Evolutionary conservation across 192 early-diverging fungal species (phyloP).

Genomic region (Linnemannia elongata): DNA sequence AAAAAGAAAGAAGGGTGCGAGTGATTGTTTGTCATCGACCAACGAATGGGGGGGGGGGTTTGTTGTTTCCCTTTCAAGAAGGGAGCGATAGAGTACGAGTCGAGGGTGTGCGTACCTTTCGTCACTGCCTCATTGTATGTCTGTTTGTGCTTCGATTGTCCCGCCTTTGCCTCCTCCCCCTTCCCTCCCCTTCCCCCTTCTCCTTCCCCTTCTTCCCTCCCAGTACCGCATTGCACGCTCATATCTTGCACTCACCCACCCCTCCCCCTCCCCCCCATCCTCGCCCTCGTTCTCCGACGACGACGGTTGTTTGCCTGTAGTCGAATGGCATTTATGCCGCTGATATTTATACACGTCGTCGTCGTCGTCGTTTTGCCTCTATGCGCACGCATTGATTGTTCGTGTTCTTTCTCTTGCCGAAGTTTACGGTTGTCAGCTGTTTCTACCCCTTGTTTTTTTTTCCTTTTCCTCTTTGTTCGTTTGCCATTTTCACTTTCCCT

Average conservation of each 20-base stretch:
- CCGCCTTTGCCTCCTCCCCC: not conserved
- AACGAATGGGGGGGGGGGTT: too few relatives aligned
- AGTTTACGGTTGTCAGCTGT: not conserved
- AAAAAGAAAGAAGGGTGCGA: not conserved
- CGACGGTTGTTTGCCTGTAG: not conserved
- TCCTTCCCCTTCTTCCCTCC: not conserved
- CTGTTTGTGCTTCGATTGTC: not conserved
- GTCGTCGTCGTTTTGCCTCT: too few relatives aligned
- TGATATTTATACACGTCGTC: not conserved
- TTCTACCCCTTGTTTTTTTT: constrained; percentile 8
- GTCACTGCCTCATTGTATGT: not conserved
- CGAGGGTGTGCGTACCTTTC: not conserved
- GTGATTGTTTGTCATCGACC: not conserved
- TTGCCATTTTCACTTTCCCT: not conserved
- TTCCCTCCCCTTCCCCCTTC: not conserved
- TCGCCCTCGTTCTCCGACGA: not conserved
- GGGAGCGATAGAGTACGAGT: not conserved
- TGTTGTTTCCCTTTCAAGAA: not conserved
- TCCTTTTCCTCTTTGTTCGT: constrained; percentile 6
- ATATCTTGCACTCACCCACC: too few relatives aligned
- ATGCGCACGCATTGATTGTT: not conserved
- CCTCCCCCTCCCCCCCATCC: not conserved
- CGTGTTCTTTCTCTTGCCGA: not conserved
- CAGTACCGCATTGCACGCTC: too few relatives aligned
- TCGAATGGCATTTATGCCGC: not conserved